Base-by-base conservation (phyloP, 2,329 filamentous ascomycete species). In the Aureobasidium leucospermi region DNA sequence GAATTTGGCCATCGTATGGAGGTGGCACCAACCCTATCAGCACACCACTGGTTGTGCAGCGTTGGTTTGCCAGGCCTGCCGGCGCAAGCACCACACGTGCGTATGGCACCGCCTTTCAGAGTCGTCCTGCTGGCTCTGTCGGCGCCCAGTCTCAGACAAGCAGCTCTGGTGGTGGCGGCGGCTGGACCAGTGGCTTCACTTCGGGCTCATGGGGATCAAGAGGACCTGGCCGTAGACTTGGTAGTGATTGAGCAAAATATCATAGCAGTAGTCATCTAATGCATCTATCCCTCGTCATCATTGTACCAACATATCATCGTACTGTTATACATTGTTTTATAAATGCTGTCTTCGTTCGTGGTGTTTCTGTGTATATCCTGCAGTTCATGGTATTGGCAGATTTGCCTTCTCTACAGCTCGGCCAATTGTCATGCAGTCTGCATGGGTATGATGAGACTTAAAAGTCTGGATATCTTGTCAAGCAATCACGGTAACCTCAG, bases 1-100 rank as follows among this genome's bases (percentile, higher is more conserved):
- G 89, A 51, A 81, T 96, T 43, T 97, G 91, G 79, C 94, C 94
- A 5, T 85, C 89, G 59, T 94, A 94, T 69, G 93, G 91, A 34
- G 89, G 89, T 59, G 94, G 94, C 0, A 79, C 78, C 55, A 96
- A 92, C 69, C 80, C 87, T 51, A 79, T 96, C 38, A 78, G 80
- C 13, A 94, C 91, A 0, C 94, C 94, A 2, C 71, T 73, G 6
- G 85, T 91, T 65, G 74, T 97, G 60, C 85, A 83, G 61, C 80
- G 81, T 58, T 81, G 88, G 65, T 87, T 93, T 61, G 61, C 80
- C 74, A 58, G 70, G 66, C 29, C 76, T 76, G 23, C 76, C 76
- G 55, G 71, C 74, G 19, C 69, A 51, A 48, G 68, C 65, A 71
- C 75, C 48, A 71, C 79, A 49, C 82, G 83, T 58, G 71, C 75